phyloP scores from a whole-genome alignment of 345 rosid species.

The Citrus reticulata region DNA sequence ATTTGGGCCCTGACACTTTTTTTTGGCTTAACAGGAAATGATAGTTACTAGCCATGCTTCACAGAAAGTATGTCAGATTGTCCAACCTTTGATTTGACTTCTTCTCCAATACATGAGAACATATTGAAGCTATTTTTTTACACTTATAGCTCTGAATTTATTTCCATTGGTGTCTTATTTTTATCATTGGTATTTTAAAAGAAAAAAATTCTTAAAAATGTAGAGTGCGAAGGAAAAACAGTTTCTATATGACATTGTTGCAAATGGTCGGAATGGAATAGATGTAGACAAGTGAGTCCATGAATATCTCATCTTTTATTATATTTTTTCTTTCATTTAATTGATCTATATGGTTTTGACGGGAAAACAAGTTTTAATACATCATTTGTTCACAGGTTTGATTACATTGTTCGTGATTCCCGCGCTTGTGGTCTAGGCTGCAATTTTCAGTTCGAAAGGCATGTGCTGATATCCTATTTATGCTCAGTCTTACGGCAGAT shows the following conservation, averaged over 20 bases:
- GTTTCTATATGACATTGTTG: conserved; percentile 74
- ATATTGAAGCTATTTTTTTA: not conserved
- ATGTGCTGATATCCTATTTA: not conserved
- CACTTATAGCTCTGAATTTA: not conserved
- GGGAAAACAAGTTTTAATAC: not conserved
- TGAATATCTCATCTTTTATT: not conserved
- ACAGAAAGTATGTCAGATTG: conserved; percentile 30
- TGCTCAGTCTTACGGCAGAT: not conserved
- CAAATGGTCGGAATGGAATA: conserved; percentile 71
- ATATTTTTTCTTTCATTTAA: not conserved
- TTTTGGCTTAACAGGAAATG: conserved; percentile 48
- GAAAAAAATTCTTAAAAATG: conserved; percentile 1
- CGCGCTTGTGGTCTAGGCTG: conserved; percentile 69
- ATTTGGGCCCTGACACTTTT: not conserved
- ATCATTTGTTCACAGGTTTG: conserved; percentile 42
- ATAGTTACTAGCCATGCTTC: conserved; percentile 48
- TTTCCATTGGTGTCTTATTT: not conserved
- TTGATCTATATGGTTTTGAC: not conserved
- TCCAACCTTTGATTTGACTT: not conserved
- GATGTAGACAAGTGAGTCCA: conserved; percentile 66
- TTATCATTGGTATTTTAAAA: not conserved
- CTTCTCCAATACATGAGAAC: not conserved
- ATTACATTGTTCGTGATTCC: conserved; percentile 62
- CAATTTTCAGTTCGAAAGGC: conserved; percentile 63
- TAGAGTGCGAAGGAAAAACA: conserved; percentile 48